Evolutionary conservation across 768 basidiomycete species (phyloP), one percentile per base, ranked within the genome.

Genomic region (Cystobasidium ongulense): DNA sequence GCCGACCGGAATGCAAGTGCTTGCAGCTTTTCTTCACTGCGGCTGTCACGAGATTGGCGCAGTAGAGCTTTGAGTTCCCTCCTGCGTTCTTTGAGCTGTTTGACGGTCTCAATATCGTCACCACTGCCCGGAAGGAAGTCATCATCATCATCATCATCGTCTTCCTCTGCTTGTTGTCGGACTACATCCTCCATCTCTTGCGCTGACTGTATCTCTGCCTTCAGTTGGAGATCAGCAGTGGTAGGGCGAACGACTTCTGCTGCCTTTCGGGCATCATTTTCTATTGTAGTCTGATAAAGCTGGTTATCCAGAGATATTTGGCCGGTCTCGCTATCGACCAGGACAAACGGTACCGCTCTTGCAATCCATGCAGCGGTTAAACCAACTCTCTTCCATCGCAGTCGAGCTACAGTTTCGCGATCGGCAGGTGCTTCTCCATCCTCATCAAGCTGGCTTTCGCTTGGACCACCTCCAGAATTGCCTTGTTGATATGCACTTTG

Each of bases 1-100:
- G 46, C 46, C n/a, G 46, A 50, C n/a, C 46, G 46, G 15, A n/a
- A 50, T 11, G 46, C 46, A n/a, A 50, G n/a, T 8, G 46, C 41
- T 31, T 21, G 74, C 35, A 21, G 29, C 8, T 21, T 36, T 7
- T 36, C 41, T 54, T 25, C 57, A 21, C 21, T 21, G 25, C 52
- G n/a, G 54, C 41, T 54, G 71, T 38, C 59, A 27, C 71, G 61
- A 29, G 79, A 67, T 39, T 73, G 63, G 23, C 72, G 72, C 53
- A 92, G 83, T n/a, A 94, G 83, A 57, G 83, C 85, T 72, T 87
- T 86, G 41, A 95, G 84, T 77, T 92, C 88, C 54, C 87, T 85
- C 59, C 90, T 86, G 27, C 90, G 88, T 63, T 87, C 88, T 89
- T 74, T 36, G 10, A 36, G 1, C 17, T 65, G 35, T 41, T 18